These are phyloP conservation scores for Sporisorium scitamineum DNA, from an alignment of 1,284 basidiomycete species.

Conservation along the genomic window DNA sequence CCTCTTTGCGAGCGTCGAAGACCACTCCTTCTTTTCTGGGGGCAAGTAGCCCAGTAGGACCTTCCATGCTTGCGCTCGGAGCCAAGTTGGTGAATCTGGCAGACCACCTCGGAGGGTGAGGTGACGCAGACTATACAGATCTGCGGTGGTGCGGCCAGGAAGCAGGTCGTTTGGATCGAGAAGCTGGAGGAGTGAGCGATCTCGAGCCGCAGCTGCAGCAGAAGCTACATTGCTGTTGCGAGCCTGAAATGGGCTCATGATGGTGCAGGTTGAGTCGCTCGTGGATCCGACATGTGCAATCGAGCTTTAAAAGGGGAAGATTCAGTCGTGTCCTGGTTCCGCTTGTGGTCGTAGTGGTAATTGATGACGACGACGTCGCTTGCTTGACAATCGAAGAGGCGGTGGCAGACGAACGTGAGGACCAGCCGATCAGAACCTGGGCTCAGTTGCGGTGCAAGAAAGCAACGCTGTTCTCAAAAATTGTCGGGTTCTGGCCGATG, in stretches of 20 bases:
- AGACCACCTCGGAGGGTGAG: constrained; percentile 54
- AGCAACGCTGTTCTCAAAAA: neutral
- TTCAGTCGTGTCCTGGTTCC: neutral
- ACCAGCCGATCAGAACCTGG: constrained; percentile 4
- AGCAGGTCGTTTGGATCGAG: constrained; percentile 58
- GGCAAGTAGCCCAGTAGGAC: constrained; percentile 63
- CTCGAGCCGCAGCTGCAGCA: constrained; percentile 19
- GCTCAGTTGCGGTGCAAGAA: no score
- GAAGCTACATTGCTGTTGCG: constrained; percentile 20
- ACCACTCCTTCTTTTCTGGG: constrained; percentile 63
- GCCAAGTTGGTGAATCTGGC: constrained; percentile 56
- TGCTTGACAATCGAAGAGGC: neutral
- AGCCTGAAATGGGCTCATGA: constrained; percentile 38
- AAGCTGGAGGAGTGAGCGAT: constrained; percentile 50
- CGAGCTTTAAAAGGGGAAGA: neutral
- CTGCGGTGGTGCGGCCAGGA: constrained; percentile 57
- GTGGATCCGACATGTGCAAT: constrained; percentile 19
- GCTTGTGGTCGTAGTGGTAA: neutral
- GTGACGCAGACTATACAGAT: constrained; percentile 61
- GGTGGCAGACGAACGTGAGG: neutral
- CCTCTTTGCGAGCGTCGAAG: constrained; percentile 39
- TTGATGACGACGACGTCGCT: neutral
- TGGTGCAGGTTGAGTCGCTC: neutral
- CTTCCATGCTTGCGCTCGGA: constrained; percentile 65
- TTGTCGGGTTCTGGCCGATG: neutral